phyloP scores from a whole-genome alignment of 1,284 basidiomycete genomes.

The Dichomitus squalens region DNA sequence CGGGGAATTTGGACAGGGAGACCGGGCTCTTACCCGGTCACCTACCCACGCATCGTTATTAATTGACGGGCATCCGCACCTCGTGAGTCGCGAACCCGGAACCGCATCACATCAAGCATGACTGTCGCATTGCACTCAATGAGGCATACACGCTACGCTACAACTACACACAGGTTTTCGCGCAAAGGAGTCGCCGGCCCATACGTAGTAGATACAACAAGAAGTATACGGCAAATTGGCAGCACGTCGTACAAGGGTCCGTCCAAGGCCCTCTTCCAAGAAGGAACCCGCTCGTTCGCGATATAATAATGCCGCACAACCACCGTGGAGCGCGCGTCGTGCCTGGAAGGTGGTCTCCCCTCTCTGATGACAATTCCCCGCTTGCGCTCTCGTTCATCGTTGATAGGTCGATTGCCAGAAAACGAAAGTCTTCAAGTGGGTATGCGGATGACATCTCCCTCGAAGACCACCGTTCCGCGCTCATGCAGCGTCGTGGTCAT shows the following conservation, averaged over 20 bases:
- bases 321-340: not conserved
- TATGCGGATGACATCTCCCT: slow-evolving; percentile 59
- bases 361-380: not conserved
- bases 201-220: slow-evolving; percentile 3
- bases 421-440: slow-evolving; percentile 2
- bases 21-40: slow-evolving; percentile 5
- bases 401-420: not conserved
- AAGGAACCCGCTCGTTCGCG: not conserved
- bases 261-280: slow-evolving; percentile 4
- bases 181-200: not conserved
- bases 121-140: not conserved
- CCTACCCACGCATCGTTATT: slow-evolving; percentile 2
- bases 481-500: slow-evolving; percentile 56
- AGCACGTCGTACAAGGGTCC: slow-evolving; percentile 10
- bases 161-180: not conserved
- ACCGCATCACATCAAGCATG: not conserved
- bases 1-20: not conserved
- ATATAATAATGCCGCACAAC: not conserved
- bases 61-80: not conserved
- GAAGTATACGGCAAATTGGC: not conserved
- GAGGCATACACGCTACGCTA: not conserved
- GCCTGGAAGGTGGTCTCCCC: not conserved
- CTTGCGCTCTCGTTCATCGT: not conserved
- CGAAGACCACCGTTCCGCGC: slow-evolving; percentile 52
- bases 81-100: not conserved